These are phyloP conservation scores for Quercus phellos DNA, from an alignment of 331 rosid species.

Conservation along the genomic window DNA sequence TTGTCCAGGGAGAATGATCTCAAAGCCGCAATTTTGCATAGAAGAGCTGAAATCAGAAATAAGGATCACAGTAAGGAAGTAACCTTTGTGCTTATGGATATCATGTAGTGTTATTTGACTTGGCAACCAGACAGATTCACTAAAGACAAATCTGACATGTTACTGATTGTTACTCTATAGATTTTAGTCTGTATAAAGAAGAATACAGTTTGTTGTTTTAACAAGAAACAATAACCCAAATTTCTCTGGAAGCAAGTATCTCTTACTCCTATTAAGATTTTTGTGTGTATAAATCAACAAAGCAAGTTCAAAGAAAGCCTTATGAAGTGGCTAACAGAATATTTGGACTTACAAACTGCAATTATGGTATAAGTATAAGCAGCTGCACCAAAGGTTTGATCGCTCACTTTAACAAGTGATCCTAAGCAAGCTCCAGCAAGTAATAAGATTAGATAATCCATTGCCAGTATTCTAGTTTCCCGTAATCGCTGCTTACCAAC, in stretches of 20 bases:
- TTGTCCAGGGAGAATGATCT: slow-evolving; percentile 86
- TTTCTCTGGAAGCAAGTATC: background rate
- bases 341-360: slow-evolving; percentile 77
- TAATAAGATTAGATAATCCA: slow-evolving; percentile 82
- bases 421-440: slow-evolving; percentile 99
- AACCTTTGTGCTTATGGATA: slow-evolving; percentile 5
- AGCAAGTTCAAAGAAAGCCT: background rate
- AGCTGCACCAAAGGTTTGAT: slow-evolving; percentile 66
- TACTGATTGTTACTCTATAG: background rate
- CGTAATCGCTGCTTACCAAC: slow-evolving; percentile 80
- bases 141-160: background rate
- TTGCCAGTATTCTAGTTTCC: slow-evolving; percentile 78
- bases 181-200: background rate
- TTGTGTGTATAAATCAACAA: background rate
- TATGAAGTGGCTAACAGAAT: background rate
- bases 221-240: background rate
- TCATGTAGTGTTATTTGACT: slow-evolving; percentile 1
- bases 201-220: background rate
- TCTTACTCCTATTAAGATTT: background rate
- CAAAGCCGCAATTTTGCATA: slow-evolving; percentile 89
- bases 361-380: slow-evolving; percentile 81
- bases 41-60: slow-evolving; percentile 70
- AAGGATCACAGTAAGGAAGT: slow-evolving; percentile 15
- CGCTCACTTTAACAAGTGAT: slow-evolving; percentile 56
- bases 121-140: background rate